Conservation (phyloP, 495 filamentous ascomycete genomes). For the Xylaria bambusicola region DNA sequence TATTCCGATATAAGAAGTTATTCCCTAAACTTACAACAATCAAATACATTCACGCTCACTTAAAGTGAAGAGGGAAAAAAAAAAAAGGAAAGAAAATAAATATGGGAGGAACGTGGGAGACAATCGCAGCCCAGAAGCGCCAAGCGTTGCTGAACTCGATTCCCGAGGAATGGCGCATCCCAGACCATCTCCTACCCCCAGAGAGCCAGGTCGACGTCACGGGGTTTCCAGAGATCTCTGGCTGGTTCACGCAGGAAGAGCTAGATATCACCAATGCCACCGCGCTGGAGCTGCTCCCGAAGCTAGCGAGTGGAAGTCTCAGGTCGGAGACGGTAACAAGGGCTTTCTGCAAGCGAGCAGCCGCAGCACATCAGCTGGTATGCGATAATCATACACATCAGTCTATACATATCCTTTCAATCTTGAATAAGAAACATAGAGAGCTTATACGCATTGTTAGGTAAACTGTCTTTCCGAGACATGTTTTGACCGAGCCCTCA, state of each 20-base stretch:
- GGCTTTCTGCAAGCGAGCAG: slow-evolving; percentile 41
- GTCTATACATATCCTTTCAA: neutral
- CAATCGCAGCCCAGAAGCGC: slow-evolving; percentile 41
- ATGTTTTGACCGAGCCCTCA: slow-evolving; percentile 33
- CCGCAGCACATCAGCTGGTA: slow-evolving; percentile 37
- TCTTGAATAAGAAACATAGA: too few species aligned
- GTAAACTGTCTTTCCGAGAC: slow-evolving; percentile 37
- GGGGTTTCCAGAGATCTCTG: slow-evolving; percentile 39
- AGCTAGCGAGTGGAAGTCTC: slow-evolving; percentile 31
- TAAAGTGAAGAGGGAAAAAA: too few species aligned
- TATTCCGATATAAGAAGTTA: too few species aligned
- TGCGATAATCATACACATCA: neutral
- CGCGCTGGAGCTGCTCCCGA: slow-evolving; percentile 31
- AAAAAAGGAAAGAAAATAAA: too few species aligned
- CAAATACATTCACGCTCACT: too few species aligned
- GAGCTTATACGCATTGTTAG: slow-evolving; percentile 11
- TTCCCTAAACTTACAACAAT: too few species aligned
- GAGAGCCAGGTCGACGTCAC: slow-evolving; percentile 40
- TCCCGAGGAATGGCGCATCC: slow-evolving; percentile 44
- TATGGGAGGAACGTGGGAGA: slow-evolving; percentile 36
- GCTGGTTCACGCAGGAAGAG: slow-evolving; percentile 41
- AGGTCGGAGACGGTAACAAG: slow-evolving; percentile 34
- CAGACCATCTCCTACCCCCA: slow-evolving; percentile 39
- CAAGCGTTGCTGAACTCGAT: slow-evolving; percentile 36
- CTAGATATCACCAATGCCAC: slow-evolving; percentile 34